Evolutionary conservation across 305 asterid species (phyloP).

Genomic region (Fraxinus nigra): DNA sequence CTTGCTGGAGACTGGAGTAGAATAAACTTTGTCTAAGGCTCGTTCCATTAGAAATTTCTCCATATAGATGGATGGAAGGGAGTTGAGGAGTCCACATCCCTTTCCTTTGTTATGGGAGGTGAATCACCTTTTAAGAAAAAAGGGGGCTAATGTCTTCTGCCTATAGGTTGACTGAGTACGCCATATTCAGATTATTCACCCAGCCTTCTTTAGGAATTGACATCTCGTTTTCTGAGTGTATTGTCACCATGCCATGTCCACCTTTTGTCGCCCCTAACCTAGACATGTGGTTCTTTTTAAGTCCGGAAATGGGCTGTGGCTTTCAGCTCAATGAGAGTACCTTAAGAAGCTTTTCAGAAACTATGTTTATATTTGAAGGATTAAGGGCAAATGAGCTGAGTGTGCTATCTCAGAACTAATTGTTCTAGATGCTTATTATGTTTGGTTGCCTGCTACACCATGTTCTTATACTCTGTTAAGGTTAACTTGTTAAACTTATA

Average conservation of each 20-base stretch:
- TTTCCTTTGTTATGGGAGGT: not conserved
- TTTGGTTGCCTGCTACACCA: not conserved
- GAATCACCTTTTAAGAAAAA: not conserved
- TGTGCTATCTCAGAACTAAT: not conserved
- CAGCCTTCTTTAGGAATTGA: not conserved
- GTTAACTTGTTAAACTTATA: not conserved
- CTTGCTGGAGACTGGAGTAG: not conserved
- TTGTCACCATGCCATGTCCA: not conserved
- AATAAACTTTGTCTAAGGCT: not conserved
- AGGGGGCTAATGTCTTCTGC: not conserved
- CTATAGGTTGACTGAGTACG: not conserved
- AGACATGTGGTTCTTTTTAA: not conserved
- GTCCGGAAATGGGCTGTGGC: not conserved
- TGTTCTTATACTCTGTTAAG: not conserved
- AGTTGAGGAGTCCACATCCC: not conserved
- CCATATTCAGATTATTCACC: not conserved
- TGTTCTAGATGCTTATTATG: not conserved
- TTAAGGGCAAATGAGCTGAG: not conserved
- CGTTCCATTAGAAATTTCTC: too few relatives aligned
- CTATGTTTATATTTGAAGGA: not conserved
- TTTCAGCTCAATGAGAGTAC: not conserved
- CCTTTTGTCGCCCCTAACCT: not conserved
- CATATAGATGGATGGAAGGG: not conserved
- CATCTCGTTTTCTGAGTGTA: not conserved
- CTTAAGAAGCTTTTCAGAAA: not conserved